These are phyloP conservation scores for Aureobasidium sp. DNA, from an alignment of 2,329 filamentous ascomycete species.

Conservation along the genomic window DNA sequence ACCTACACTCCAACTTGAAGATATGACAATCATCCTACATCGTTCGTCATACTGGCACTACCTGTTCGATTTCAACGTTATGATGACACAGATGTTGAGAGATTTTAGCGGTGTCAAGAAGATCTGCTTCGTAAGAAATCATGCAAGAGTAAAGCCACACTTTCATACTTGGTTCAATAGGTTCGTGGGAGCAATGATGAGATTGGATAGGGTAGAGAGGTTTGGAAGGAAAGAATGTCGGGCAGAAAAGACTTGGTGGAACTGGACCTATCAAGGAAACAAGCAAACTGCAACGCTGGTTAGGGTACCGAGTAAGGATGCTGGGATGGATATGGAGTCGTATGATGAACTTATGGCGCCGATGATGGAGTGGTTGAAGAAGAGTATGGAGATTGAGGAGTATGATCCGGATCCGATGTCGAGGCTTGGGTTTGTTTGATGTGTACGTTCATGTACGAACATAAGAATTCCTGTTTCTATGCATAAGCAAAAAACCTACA, in stretches of 20 bases:
- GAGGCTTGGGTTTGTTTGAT: slow-evolving; percentile 8
- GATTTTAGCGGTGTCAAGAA: slow-evolving; percentile 25
- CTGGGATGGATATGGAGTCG: slow-evolving; percentile 25
- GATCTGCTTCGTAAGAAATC: slow-evolving; percentile 28
- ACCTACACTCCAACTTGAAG: slow-evolving; percentile 21
- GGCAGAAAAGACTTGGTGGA: slow-evolving; percentile 32
- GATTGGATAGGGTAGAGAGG: slow-evolving; percentile 32
- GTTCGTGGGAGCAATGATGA: slow-evolving; percentile 32
- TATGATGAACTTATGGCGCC: slow-evolving; percentile 32
- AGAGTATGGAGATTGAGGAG: slow-evolving; percentile 28
- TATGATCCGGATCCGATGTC: slow-evolving; percentile 30
- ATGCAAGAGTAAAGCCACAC: slow-evolving; percentile 26
- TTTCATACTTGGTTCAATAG: slow-evolving; percentile 32
- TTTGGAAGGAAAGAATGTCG: slow-evolving; percentile 27
- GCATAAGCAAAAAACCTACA: too few species aligned
- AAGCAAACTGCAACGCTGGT: slow-evolving; percentile 25
- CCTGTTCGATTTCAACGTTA: slow-evolving; percentile 25
- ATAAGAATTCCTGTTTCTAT: background rate
- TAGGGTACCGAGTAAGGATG: slow-evolving; percentile 21
- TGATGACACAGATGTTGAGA: slow-evolving; percentile 27
- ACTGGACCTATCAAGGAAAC: slow-evolving; percentile 26
- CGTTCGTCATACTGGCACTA: slow-evolving; percentile 26
- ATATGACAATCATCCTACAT: slow-evolving; percentile 26
- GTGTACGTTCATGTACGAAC: too few species aligned
- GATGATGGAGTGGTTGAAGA: slow-evolving; percentile 27